phyloP scores from a whole-genome alignment of 2,329 filamentous ascomycete species.

The Colletotrichum melonis region DNA sequence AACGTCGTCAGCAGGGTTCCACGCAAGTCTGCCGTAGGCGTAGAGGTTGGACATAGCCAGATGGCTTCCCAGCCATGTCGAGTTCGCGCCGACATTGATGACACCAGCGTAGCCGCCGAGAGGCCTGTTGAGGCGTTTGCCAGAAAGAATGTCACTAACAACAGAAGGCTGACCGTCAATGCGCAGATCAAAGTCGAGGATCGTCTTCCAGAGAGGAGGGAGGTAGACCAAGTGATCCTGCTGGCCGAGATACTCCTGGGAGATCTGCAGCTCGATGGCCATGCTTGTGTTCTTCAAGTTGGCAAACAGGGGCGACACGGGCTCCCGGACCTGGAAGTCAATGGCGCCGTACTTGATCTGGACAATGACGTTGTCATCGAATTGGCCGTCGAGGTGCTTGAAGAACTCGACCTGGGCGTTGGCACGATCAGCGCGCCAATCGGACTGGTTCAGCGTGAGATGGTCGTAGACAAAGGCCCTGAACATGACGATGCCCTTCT shows the following conservation, averaged over 20 bases:
- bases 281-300: slow-evolving; percentile 55
- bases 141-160: slow-evolving; percentile 70
- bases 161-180: slow-evolving; percentile 66
- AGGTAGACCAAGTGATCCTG: slow-evolving; percentile 77
- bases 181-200: slow-evolving; percentile 75
- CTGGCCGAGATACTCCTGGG: slow-evolving; percentile 78
- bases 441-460: slow-evolving; percentile 57
- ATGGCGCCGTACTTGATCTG: slow-evolving; percentile 82
- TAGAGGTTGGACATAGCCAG: slow-evolving; percentile 79
- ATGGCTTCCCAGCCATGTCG: slow-evolving; percentile 77
- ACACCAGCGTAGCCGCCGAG: slow-evolving; percentile 74
- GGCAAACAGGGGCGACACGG: slow-evolving; percentile 72
- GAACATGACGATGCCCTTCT: slow-evolving; percentile 72
- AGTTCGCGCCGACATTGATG: slow-evolving; percentile 73
- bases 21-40: slow-evolving; percentile 74
- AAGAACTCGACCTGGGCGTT: slow-evolving; percentile 78
- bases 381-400: slow-evolving; percentile 70
- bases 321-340: slow-evolving; percentile 79
- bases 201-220: slow-evolving; percentile 74
- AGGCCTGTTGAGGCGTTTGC: slow-evolving; percentile 66
- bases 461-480: slow-evolving; percentile 77
- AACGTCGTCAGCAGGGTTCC: slow-evolving; percentile 66
- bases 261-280: slow-evolving; percentile 74
- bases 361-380: slow-evolving; percentile 77
- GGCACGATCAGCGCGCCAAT: slow-evolving; percentile 76